A percentile compares a stretch with the other conserved stretches of the same genome.
phyloP scores from a whole-genome alignment of 73 alveolate species.

The Paramecium pentaurelia region DNA sequence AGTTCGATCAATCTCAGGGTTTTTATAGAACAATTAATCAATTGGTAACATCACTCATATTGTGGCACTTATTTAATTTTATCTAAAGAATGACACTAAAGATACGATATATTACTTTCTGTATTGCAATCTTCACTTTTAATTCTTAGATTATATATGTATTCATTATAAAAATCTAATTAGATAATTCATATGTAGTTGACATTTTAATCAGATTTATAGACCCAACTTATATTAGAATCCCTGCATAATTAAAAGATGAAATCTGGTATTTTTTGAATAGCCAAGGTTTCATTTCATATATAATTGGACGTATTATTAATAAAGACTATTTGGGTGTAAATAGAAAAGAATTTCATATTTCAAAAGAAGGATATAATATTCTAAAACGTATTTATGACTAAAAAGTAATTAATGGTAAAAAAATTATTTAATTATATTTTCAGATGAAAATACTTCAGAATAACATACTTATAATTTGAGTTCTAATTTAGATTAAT shows the following conservation, averaged over 20 bases:
- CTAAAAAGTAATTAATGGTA: neutral
- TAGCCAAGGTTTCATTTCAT: neutral
- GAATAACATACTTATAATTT: neutral
- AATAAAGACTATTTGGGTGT: neutral
- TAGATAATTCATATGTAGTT: slow-evolving; percentile 9
- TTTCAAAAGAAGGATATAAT: slow-evolving; percentile 18
- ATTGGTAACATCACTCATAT: slow-evolving; percentile 9
- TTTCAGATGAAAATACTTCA: neutral
- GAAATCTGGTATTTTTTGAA: neutral
- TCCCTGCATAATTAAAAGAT: neutral
- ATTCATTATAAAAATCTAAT: neutral
- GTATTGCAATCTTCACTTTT: neutral
- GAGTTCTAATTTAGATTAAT: neutral
- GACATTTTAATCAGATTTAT: slow-evolving; percentile 10
- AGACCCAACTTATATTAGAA: neutral
- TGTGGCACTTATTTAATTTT: slow-evolving; percentile 13
- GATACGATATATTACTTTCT: slow-evolving; percentile 12
- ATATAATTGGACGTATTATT: neutral
- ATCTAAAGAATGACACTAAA: slow-evolving; percentile 28
- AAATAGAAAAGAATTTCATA: neutral
- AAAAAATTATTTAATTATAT: neutral
- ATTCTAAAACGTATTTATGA: neutral
- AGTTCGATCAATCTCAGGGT: slow-evolving; percentile 30
- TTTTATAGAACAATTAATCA: neutral
- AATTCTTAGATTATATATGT: slow-evolving; percentile 22